Evolutionary conservation across 129 eudicot species (phyloP).

Genomic region (Flaveria robusta): DNA sequence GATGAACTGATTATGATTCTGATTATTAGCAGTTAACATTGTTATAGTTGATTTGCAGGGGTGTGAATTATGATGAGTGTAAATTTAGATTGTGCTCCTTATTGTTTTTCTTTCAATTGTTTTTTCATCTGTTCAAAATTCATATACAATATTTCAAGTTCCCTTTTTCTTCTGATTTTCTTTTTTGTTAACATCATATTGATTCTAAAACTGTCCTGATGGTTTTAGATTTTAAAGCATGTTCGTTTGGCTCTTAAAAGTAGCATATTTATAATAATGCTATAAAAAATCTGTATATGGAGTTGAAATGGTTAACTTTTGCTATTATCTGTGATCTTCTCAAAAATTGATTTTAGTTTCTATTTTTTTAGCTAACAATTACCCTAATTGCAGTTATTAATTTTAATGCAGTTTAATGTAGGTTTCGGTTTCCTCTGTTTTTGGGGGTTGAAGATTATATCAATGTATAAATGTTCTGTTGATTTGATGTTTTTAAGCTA

Average conservation of each 20-base stretch:
- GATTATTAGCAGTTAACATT: conserved; percentile 5
- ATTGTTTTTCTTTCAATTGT: background rate
- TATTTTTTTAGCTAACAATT: background rate
- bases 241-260: background rate
- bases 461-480: background rate
- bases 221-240: background rate
- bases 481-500: background rate
- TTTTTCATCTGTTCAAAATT: background rate
- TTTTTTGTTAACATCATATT: background rate
- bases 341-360: background rate
- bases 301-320: background rate
- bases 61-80: no score
- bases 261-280: background rate
- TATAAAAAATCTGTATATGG: background rate
- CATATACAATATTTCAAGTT: background rate
- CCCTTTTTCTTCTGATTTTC: background rate
- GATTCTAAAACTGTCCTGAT: background rate
- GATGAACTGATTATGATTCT: background rate
- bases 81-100: no score
- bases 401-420: background rate
- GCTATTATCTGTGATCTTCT: background rate
- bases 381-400: background rate
- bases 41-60: conserved; percentile 9
- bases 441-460: background rate
- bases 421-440: background rate